Conservation (phyloP, 176 grass and related monocot genomes). For the Juncus effusus region DNA sequence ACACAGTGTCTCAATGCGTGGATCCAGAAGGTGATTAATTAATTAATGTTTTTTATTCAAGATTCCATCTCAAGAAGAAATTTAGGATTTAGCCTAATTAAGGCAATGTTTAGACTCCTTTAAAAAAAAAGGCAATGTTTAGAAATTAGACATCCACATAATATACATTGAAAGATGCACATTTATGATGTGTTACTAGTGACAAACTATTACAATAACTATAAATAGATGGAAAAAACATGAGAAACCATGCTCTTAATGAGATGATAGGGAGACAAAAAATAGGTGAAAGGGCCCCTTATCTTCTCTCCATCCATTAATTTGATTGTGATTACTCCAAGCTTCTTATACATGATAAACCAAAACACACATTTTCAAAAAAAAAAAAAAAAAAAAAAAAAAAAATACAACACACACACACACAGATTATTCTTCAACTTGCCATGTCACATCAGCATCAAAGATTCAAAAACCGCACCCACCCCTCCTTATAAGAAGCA, state of each 20-base stretch:
- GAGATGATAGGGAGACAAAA: conserved; percentile 13
- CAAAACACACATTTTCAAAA: too few species aligned
- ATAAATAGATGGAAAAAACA: conserved; percentile 7
- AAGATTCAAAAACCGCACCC: not conserved
- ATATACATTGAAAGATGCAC: not conserved
- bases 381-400: too few species aligned
- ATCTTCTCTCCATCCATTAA: conserved; percentile 2
- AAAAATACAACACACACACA: not conserved
- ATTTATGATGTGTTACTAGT: conserved; percentile 10
- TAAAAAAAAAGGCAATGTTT: too few species aligned
- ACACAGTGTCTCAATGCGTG: too few species aligned
- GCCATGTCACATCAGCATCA: conserved; percentile 21
- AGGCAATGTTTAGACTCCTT: too few species aligned
- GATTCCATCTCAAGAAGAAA: too few species aligned
- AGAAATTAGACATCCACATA: not conserved
- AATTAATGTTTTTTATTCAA: too few species aligned
- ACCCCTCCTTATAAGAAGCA: conserved; percentile 53
- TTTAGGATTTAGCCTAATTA: too few species aligned
- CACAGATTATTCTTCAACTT: conserved; percentile 47
- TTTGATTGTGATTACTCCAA: conserved; percentile 16
- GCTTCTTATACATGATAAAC: conserved; percentile 12
- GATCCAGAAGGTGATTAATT: too few species aligned
- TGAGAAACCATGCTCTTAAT: not conserved
- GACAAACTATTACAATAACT: conserved; percentile 16
- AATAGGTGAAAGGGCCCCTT: conserved; percentile 18